Evolutionary conservation across 345 rosid species (phyloP).

Genomic region (Populus ilicifolia): DNA sequence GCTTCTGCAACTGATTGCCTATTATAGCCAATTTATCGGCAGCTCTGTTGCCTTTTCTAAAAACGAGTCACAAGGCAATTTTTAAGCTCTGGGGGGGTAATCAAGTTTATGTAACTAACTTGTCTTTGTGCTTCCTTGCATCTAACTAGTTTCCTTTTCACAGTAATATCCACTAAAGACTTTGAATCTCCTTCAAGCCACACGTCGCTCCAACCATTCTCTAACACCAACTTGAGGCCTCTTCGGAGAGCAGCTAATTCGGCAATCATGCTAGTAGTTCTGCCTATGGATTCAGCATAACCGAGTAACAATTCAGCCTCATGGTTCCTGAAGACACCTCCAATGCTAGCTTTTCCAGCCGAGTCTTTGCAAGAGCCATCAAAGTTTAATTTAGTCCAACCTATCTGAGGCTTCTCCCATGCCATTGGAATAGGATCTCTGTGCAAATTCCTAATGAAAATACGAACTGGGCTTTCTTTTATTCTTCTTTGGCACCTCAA

Average conservation of each 20-base stretch:
- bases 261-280: constrained; percentile 58
- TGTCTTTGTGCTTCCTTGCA: constrained; percentile 42
- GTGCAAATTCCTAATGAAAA: constrained; percentile 43
- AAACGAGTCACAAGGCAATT: constrained; percentile 50
- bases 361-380: constrained; percentile 64
- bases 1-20: constrained; percentile 52
- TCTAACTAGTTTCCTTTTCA: constrained; percentile 44
- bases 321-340: constrained; percentile 78
- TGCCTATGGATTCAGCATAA: constrained; percentile 72
- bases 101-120: constrained; percentile 41
- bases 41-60: constrained; percentile 70
- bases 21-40: constrained; percentile 68
- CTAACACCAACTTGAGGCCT: constrained; percentile 72
- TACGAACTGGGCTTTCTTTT: constrained; percentile 24
- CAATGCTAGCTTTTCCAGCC: constrained; percentile 61
- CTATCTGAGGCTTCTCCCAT: constrained; percentile 62
- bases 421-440: constrained; percentile 53
- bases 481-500: constrained; percentile 29
- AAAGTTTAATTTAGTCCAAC: constrained; percentile 80
- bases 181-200: constrained; percentile 91
- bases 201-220: constrained; percentile 60
- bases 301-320: constrained; percentile 72
- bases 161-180: constrained; percentile 51
- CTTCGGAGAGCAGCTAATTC: constrained; percentile 66
- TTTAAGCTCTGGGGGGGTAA: constrained; percentile 42